Evolutionary conservation across 345 rosid genomes (phyloP).

Genomic region (Citrus medica): DNA sequence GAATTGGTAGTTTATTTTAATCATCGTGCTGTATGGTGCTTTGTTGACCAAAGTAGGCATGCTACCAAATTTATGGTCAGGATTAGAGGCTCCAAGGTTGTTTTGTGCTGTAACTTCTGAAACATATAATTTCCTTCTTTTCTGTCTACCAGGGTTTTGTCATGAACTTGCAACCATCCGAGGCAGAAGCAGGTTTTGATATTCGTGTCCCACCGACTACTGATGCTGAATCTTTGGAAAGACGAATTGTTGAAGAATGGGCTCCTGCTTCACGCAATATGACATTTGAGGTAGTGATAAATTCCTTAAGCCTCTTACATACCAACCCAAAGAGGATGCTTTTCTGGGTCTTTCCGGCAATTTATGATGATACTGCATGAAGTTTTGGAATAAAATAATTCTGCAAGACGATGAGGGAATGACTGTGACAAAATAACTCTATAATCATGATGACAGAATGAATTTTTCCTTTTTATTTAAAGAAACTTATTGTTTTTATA

Average conservation of each 20-base stretch:
- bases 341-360: not conserved
- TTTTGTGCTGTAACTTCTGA: not conserved
- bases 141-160: slow-evolving; percentile 66
- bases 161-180: slow-evolving; percentile 97
- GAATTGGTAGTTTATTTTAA: too few species aligned
- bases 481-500: not conserved
- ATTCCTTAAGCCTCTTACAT: not conserved
- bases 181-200: slow-evolving; percentile 97
- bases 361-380: not conserved
- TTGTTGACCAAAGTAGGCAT: too few species aligned
- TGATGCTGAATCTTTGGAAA: slow-evolving; percentile 69
- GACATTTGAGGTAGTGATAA: slow-evolving; percentile 67
- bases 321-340: not conserved
- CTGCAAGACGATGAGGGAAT: too few species aligned
- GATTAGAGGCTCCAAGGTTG: too few species aligned
- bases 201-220: slow-evolving; percentile 76
- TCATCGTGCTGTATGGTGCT: too few species aligned
- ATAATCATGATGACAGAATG: too few species aligned
- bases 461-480: too few species aligned
- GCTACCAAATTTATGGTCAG: too few species aligned
- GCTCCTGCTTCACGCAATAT: slow-evolving; percentile 89
- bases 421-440: too few species aligned
- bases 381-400: not conserved
- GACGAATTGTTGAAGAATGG: slow-evolving; percentile 92
- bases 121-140: slow-evolving; percentile 9